Evolutionary conservation across 768 basidiomycete genomes (phyloP).

Genomic region (Amanita muscaria): DNA sequence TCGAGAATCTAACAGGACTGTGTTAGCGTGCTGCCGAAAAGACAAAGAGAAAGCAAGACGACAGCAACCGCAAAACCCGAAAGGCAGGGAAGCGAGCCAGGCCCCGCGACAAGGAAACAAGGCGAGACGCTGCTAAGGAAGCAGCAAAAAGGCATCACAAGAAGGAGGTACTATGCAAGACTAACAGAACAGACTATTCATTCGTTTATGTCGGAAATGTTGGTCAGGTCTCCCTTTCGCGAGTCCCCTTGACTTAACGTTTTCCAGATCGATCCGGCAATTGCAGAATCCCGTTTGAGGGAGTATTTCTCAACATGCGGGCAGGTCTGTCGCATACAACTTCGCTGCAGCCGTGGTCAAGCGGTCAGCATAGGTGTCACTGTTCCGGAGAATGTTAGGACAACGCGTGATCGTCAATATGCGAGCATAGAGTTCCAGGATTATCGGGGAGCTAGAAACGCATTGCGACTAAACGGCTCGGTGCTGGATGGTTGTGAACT

Average conservation of each 20-base stretch:
- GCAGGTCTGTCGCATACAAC: constrained; percentile 20
- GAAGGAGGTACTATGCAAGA: constrained; percentile 13
- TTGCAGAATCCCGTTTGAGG: constrained; percentile 25
- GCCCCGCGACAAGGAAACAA: constrained; percentile 5
- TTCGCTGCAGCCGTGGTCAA: constrained; percentile 38
- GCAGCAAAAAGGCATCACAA: constrained; percentile 21
- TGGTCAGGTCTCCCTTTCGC: constrained; percentile 15
- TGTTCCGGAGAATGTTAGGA: constrained; percentile 14
- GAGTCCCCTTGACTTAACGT: constrained; percentile 3
- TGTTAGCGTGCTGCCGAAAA: background rate
- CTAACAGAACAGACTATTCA: constrained; percentile 14
- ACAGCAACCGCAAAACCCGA: background rate
- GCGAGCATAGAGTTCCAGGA: constrained; percentile 40
- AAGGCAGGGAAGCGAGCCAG: background rate
- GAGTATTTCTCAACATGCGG: constrained; percentile 31
- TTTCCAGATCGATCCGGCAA: constrained; percentile 25
- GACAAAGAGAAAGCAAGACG: background rate
- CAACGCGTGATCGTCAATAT: constrained; percentile 35
- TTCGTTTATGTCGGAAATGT: constrained; percentile 60
- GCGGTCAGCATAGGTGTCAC: constrained; percentile 20
- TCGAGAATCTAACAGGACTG: background rate
- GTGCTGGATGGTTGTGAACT: constrained; percentile 29
- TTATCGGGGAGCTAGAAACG: constrained; percentile 27
- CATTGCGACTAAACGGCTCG: constrained; percentile 31
- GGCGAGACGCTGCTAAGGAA: constrained; percentile 9